Evolutionary conservation across 2,329 filamentous ascomycete species (phyloP), one percentile per base, ranked within the genome.

Genomic region (Daldinia eschscholtzii): DNA sequence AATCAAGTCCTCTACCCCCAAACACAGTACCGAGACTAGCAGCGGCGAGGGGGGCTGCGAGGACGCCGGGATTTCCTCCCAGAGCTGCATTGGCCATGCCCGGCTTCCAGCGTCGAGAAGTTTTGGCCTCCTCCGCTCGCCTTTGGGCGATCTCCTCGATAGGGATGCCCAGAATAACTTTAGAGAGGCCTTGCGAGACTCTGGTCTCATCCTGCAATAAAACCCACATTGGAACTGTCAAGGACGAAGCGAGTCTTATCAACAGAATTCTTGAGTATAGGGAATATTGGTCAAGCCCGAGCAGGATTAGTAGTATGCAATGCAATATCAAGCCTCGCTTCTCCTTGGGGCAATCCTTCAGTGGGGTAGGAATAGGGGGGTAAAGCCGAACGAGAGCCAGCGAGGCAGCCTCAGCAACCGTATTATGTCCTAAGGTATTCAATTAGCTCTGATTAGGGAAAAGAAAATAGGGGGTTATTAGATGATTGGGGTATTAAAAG

Each of bases 1-100:
- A 86, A 18, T 91, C 90, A 0, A 98, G 84, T 1, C 93, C 93
- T 10, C 93, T 80, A 0, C 93, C 93, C 26, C 91, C 90, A 82
- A 94, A 91, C 0, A 95, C 85, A 0, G 89, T 90, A 26, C 94
- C 94, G 44, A 98, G 86, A 0, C 93, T 93, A 9, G 92, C 93
- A 20, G 89, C 90, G 13, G 93, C 87, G 2, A 98, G 83, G 0
- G 93, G 91, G 1, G 92, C 89, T 7, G 93, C 92, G 9, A 98
- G 87, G 0, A 88, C 86, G 30, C 88, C 87, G 37, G 66, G 68
- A 26, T 46, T 56, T 41, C 57, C 65, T 20, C 64, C 44, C 9
- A 30, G 26, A 28, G 59, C 63, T 63, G 65, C 89, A 5, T 88
- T 92, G 9, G 92, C 83, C 9, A 90, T 90, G 6, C 76, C 73